Evolutionary conservation across 75 land plant species (phyloP), one percentile per base, ranked within the genome.

Genomic region (Selaginella moellendorffii): DNA sequence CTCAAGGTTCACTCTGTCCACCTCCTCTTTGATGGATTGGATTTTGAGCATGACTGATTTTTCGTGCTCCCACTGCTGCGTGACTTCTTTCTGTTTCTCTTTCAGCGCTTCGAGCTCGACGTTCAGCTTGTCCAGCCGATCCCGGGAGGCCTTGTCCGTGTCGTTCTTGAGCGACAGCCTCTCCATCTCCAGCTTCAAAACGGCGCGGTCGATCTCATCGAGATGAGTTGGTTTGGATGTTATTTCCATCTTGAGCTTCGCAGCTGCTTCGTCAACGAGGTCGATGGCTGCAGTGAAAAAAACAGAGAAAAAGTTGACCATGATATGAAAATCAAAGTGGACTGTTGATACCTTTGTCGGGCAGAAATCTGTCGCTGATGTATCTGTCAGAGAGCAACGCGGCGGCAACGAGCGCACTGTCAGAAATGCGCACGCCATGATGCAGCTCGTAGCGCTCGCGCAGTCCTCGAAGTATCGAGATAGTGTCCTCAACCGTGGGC

Each of bases 361-460:
- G 97, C 61, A 90, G 76, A 69, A 90, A 90, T 10, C 92, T 83
- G 26, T 81, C 92, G 53, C 85, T 87, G 54, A 90, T 87, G 62
- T 90, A 90, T 52, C 97, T 76, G 61, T 87, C 97, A 26, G 92
- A 69, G 53, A 90, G 85, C 66, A 90, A 63, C n/a, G 97, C 92
- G 18, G 92, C 92, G 56, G 79, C 79, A 54, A 90, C 97, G 42
- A 90, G 79, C n/a, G 97, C 97, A 79, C 88, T 77, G 61, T 90
- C 97, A 19, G 92, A 87, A 52, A 90, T 90, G 26, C 87, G 80
- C 12, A 90, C 97, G 24, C 97, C 97, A 72, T 90, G 97, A 67
- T 90, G 97, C 28, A 90, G 63, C 75, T 90, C 97, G 76, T 90
- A 90, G 24, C 97, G 80, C 62, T 90, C 97, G 29, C 97, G 83